Evolutionary conservation across 768 basidiomycete species (phyloP).

Genomic region (button mushroom (Agaricus bisporus)): DNA sequence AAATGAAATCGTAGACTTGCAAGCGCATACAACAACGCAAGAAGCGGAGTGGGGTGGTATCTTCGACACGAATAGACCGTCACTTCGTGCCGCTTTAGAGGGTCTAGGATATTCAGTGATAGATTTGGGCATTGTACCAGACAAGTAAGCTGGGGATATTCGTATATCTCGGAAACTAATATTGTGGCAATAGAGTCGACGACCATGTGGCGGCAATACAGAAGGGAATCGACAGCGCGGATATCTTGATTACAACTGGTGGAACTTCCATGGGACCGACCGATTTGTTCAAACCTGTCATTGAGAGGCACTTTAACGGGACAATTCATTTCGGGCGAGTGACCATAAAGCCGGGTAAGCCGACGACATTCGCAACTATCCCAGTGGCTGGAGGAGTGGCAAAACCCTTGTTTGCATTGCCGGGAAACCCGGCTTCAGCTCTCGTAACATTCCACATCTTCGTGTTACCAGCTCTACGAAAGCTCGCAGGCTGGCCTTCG

Average conservation of each 20-base stretch:
- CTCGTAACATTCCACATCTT: constrained; percentile 83
- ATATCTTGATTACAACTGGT: constrained; percentile 79
- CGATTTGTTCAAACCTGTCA: constrained; percentile 83
- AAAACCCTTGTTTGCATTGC: constrained; percentile 78
- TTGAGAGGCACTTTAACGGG: constrained; percentile 73
- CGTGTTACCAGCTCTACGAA: constrained; percentile 74
- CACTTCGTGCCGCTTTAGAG: constrained; percentile 61
- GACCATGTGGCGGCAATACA: constrained; percentile 53
- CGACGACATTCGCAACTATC: constrained; percentile 84
- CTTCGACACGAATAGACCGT: constrained; percentile 84
- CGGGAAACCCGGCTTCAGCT: constrained; percentile 86
- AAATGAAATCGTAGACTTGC: constrained; percentile 70
- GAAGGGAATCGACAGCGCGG: constrained; percentile 54
- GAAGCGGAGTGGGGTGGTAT: constrained; percentile 59
- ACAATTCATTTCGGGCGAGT: constrained; percentile 84
- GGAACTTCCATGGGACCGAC: constrained; percentile 90
- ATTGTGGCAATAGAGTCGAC: constrained; percentile 33
- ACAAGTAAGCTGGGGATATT: constrained; percentile 43
- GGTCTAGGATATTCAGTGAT: constrained; percentile 71
- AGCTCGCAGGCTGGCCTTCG: constrained; percentile 61
- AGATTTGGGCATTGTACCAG: constrained; percentile 76
- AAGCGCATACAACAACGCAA: constrained; percentile 28
- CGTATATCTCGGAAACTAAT: background rate
- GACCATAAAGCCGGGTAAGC: constrained; percentile 79
- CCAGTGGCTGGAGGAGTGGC: constrained; percentile 32